Evolutionary conservation across 73 alveolate species (phyloP).

Genomic region (Breviolum minutum): DNA sequence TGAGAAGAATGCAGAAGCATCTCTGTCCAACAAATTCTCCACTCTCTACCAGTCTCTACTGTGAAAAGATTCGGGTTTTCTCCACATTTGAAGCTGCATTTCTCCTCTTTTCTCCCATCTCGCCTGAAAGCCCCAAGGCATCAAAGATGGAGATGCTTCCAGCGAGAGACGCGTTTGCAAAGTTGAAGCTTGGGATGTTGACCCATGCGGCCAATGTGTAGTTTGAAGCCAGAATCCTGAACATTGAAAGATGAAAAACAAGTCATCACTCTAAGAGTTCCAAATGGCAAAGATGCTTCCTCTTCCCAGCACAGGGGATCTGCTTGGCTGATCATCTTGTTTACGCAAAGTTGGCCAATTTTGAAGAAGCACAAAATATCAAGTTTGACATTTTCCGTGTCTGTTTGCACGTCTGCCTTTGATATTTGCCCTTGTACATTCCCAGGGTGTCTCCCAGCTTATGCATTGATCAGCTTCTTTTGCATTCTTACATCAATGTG

Average conservation of each 20-base stretch:
- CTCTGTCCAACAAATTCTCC: background rate
- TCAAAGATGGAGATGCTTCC: conserved; percentile 32
- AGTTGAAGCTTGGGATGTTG: conserved; percentile 46
- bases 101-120: too few species aligned
- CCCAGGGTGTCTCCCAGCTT: background rate
- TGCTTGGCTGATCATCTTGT: background rate
- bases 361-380: too few species aligned
- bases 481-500: too few species aligned
- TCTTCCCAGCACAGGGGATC: background rate
- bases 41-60: background rate
- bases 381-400: too few species aligned
- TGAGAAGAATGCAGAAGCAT: background rate
- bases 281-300: background rate
- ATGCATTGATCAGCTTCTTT: background rate
- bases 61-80: background rate
- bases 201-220: conserved; percentile 93
- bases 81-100: background rate
- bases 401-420: background rate
- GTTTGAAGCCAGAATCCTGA: conserved; percentile 27
- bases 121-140: conserved; percentile 69
- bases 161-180: conserved; percentile 10
- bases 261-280: background rate
- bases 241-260: background rate
- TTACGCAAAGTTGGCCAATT: background rate
- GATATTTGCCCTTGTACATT: background rate